Evolutionary conservation across 257 asterid genomes (phyloP), one percentile per base, ranked within the genome.

Genomic region (Jaltomata sinuosa): DNA sequence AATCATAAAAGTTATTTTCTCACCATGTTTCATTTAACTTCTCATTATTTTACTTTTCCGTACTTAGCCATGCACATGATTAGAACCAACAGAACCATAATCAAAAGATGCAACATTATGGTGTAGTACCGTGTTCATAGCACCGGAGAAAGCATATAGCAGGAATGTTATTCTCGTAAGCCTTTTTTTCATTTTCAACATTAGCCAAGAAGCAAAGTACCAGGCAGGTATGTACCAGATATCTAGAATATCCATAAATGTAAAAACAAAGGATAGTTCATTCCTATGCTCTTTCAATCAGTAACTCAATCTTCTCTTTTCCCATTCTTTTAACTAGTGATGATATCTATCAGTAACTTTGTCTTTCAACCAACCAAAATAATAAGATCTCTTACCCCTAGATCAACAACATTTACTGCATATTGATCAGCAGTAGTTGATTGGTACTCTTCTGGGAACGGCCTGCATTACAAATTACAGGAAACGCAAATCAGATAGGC

Each of bases 321-420:
- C 6, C 81, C 15, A 5, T 49, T 21, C 22, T 64, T 53, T 40
- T 12, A 62, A 22, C 32, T n/a, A 64, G 71, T 11, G 18, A 15
- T 62, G 11, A n/a, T n/a, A 31, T n/a, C 15, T 9, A 81, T 40
- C 40, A 6, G 22, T 10, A 64, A 55, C 42, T 8, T 32, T 7
- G 1, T 31, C 53, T 65, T 29, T 54, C 53, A 71, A 45, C 52
- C 47, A 31, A 53, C 52, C 64, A 77, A 34, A 69, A 71, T 71
- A 18, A 85, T 25, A 52, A 53, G 52, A 53, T 15, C 32, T 57
- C 71, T 90, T 91, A 94, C 99, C 82, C 87, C 74, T 85, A 89
- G 94, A 16, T 94, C 94, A 67, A 94, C 88, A 83, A 89, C 90
- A 87, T 93, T 95, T 85, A 91, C 97, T 83, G 93, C 92, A 87